Evolutionary conservation across 805 yeast species (phyloP), one percentile per base, ranked within the genome.

Genomic region (Naumovozyma castellii): DNA sequence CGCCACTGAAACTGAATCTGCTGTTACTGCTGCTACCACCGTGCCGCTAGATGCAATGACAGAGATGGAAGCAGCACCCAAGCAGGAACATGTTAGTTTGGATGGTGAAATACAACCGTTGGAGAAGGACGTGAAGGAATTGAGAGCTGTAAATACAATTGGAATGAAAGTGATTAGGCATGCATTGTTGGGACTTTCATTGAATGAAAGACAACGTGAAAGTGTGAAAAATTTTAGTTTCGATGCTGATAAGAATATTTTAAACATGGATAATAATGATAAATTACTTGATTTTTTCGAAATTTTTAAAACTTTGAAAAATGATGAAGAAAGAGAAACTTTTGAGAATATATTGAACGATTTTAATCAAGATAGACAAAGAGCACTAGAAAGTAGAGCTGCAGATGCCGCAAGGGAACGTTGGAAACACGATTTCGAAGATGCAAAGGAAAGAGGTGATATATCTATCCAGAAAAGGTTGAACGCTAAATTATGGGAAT

Each of bases 371-470:
- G 76, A 75, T 18, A 75, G 98, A 56, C 96, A 92, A 59, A 66
- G 74, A 35, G 72, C 72, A 22, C 57, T 92, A 25, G 98, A 92
- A 61, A 48, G 51, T 15, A 72, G 82, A 43, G 90, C 95, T 2
- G 68, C 84, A 1, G 88, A 83, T 46, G 88, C 90, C 1, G 94
- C 97, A 0, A 76, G 75, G 46, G 85, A 80, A 52, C 81, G 84
- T 58, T 90, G 98, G 98, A 80, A 76, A 56, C 80, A 78, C 49
- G 88, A 80, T 46, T 81, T 75, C 49, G 94, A 85, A 50, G 77
- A 74, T 39, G 69, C 77, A 53, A 67, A 68, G 42, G 68, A 71
- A 36, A 69, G 80, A 47, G 85, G 85, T 17, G 76, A 70, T 10
- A 54, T 73, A 39, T 58, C 75, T 3, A 59, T 77, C 30, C 73